Evolutionary conservation across 2,329 filamentous ascomycete species (phyloP).

Genomic region (Cadophora sp.): DNA sequence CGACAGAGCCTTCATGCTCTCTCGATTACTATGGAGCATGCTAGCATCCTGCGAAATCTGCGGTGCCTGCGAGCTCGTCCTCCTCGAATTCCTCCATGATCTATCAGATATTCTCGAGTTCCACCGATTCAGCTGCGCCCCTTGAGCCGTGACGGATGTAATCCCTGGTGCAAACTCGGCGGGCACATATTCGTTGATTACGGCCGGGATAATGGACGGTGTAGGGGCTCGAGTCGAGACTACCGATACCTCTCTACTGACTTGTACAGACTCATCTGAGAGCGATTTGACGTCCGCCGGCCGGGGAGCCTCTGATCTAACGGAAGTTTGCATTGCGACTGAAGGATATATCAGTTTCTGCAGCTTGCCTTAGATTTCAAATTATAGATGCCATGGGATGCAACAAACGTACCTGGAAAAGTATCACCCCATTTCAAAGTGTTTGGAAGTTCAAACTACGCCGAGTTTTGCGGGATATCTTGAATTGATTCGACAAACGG

Average conservation of each 20-base stretch:
- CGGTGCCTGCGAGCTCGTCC: conserved; percentile 6
- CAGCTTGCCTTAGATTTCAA: conserved; percentile 20
- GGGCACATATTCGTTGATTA: conserved; percentile 15
- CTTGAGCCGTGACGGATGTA: conserved; percentile 17
- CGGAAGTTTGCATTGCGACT: conserved; percentile 34
- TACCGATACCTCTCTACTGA: conserved; percentile 28
- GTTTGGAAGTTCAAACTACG: neutral
- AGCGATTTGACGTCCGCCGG: conserved; percentile 11
- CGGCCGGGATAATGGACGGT: conserved; percentile 16
- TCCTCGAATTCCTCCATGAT: conserved; percentile 13
- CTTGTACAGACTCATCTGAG: conserved; percentile 28
- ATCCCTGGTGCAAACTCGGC: conserved; percentile 1
- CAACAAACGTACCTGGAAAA: conserved; percentile 5
- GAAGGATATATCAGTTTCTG: conserved; percentile 22
- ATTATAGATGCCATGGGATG: conserved; percentile 13
- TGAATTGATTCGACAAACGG: neutral
- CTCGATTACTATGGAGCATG: conserved; percentile 28
- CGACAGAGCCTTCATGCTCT: conserved; percentile 47
- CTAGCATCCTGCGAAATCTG: conserved; percentile 10
- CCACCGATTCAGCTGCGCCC: conserved; percentile 19
- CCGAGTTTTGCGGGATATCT: neutral
- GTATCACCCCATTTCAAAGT: neutral
- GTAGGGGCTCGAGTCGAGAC: conserved; percentile 22
- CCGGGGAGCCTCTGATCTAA: conserved; percentile 25
- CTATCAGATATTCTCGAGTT: conserved; percentile 25